These are phyloP conservation scores for Pisolithus sp. DNA, from an alignment of 768 basidiomycete genomes.

Conservation along the genomic window DNA sequence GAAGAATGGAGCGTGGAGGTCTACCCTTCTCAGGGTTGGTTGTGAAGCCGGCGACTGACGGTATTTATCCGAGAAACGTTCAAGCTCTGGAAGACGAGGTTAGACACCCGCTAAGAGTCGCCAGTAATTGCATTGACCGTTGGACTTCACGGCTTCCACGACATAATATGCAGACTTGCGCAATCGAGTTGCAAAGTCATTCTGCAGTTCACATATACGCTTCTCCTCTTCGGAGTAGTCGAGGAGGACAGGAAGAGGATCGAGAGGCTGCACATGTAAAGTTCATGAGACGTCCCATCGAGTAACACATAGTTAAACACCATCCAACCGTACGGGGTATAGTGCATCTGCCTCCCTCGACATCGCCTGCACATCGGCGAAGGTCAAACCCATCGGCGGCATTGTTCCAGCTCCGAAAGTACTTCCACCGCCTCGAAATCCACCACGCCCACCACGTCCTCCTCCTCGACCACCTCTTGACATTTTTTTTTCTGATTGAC, in stretches of 20 bases:
- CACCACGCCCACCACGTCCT: constrained; percentile 51
- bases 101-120: neutral
- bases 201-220: constrained; percentile 58
- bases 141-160: constrained; percentile 62
- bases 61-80: constrained; percentile 83
- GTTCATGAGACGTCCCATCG: constrained; percentile 14
- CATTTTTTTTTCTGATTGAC: constrained; percentile 26
- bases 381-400: constrained; percentile 76
- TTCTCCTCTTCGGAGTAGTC: constrained; percentile 63
- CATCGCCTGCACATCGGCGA: constrained; percentile 71
- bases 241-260: constrained; percentile 59
- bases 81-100: constrained; percentile 45
- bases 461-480: constrained; percentile 47
- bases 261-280: constrained; percentile 44
- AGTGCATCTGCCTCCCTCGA: constrained; percentile 70
- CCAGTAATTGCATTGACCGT: constrained; percentile 32
- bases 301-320: constrained; percentile 9
- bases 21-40: constrained; percentile 62
- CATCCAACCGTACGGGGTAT: constrained; percentile 63
- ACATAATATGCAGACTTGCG: constrained; percentile 70
- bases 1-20: constrained; percentile 72
- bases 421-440: constrained; percentile 44
- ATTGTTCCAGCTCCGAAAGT: constrained; percentile 31
- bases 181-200: constrained; percentile 57
- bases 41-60: constrained; percentile 52